A percentile compares a stretch with the other conserved stretches of the same genome.
Evolutionary conservation across 257 asterid genomes (phyloP).

Genomic region (Paulownia fortunei): DNA sequence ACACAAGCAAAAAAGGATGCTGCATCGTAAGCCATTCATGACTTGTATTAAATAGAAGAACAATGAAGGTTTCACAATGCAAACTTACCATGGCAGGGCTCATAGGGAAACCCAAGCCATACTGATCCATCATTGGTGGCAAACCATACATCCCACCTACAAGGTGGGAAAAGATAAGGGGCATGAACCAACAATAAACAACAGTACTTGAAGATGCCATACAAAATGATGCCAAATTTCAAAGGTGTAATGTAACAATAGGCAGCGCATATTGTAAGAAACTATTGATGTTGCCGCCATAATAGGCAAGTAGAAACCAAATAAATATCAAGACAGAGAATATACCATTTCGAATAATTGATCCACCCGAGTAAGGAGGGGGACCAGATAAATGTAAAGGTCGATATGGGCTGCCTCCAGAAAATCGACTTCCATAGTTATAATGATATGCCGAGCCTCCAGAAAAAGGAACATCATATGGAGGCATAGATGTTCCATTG

Average conservation of each 20-base stretch:
- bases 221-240: background rate
- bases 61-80: background rate
- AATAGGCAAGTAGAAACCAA: background rate
- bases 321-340: constrained; percentile 6
- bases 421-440: constrained; percentile 74
- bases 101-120: constrained; percentile 71
- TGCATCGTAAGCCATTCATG: background rate
- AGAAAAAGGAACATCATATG: constrained; percentile 82
- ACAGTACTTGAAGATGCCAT: constrained; percentile 9
- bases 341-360: constrained; percentile 70
- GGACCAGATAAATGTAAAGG: constrained; percentile 72
- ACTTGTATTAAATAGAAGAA: background rate
- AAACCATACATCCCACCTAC: constrained; percentile 83
- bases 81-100: constrained; percentile 69
- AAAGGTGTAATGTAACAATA: background rate
- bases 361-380: constrained; percentile 77
- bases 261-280: background rate
- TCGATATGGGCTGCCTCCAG: constrained; percentile 85
- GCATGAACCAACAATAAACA: background rate
- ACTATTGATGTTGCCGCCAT: background rate
- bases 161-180: constrained; percentile 27
- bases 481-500: constrained; percentile 73
- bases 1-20: background rate
- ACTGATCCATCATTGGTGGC: constrained; percentile 80
- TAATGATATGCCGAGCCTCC: constrained; percentile 85